A percentile compares a stretch with the other conserved stretches of the same genome.
Evolutionary conservation across 805 yeast genomes (phyloP).

Genomic region (Tetrapisispora fleetii): DNA sequence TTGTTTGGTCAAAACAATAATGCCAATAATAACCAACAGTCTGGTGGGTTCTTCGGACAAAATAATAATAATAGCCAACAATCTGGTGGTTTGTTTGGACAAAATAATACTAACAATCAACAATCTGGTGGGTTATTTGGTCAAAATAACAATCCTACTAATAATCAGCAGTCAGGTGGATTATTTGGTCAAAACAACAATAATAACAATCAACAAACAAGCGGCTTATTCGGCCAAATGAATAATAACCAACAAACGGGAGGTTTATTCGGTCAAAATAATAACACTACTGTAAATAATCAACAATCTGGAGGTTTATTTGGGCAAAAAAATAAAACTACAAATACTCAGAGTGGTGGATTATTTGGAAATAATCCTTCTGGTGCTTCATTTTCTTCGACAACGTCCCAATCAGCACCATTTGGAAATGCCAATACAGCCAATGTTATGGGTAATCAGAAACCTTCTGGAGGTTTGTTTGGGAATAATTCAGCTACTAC

Average conservation of each 20-base stretch:
- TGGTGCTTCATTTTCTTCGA: not conserved
- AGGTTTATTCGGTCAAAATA: constrained; percentile 6
- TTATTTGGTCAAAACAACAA: constrained; percentile 25
- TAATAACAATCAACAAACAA: constrained; percentile 8
- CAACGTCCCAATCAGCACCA: constrained; percentile 3
- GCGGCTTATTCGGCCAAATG: constrained; percentile 28
- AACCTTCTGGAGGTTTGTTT: constrained; percentile 17
- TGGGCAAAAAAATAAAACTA: constrained; percentile 23
- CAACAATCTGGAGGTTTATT: constrained; percentile 28
- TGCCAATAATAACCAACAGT: constrained; percentile 12
- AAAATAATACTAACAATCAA: constrained; percentile 11
- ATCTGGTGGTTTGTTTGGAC: constrained; percentile 1
- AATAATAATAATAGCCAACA: constrained; percentile 10
- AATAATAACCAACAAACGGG: constrained; percentile 8
- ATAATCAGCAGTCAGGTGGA: constrained; percentile 14
- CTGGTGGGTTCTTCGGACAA: constrained; percentile 28
- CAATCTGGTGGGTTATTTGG: constrained; percentile 30
- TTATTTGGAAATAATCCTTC: constrained; percentile 28
- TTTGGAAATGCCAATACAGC: constrained; percentile 3
- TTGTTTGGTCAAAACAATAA: constrained; percentile 32
- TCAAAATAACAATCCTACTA: constrained; percentile 14
- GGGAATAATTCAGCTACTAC: constrained; percentile 7
- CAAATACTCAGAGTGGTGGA: constrained; percentile 16
- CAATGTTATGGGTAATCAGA: constrained; percentile 14
- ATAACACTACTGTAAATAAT: constrained; percentile 8